Conservation (phyloP, 805 yeast genomes). For the Debaryomyces tyrocola region DNA sequence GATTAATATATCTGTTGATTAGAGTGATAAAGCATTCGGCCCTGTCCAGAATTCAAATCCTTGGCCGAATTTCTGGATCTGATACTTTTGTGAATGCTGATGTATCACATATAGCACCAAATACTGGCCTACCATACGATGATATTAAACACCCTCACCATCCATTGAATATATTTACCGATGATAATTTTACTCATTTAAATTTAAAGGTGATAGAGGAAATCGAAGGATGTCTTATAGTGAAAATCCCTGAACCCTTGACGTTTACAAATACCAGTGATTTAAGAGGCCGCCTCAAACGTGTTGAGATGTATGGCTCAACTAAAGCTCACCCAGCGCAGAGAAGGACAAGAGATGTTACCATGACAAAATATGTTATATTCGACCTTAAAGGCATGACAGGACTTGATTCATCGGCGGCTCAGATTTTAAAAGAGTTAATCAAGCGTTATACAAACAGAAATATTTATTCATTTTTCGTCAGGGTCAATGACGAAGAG, state of each 20-base stretch:
- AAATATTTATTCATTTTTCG: conserved; percentile 33
- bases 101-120: conserved; percentile 13
- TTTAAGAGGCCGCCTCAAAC: conserved; percentile 33
- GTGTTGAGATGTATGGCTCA: conserved; percentile 45
- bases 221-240: conserved; percentile 44
- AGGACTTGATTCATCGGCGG: conserved; percentile 43
- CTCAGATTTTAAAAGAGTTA: conserved; percentile 32
- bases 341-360: conserved; percentile 31
- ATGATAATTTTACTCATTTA: conserved; percentile 33
- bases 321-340: conserved; percentile 44
- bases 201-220: conserved; percentile 40
- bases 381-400: conserved; percentile 46
- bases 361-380: conserved; percentile 41
- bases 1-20: conserved; percentile 75
- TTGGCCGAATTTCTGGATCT: conserved; percentile 44
- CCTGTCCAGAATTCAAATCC: conserved; percentile 42
- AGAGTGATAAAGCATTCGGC: conserved; percentile 56
- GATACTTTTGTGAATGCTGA: conserved; percentile 44
- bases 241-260: conserved; percentile 44
- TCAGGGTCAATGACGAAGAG: conserved; percentile 28
- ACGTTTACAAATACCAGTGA: conserved; percentile 44
- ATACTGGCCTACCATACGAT: conserved; percentile 19
- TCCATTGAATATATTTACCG: conserved; percentile 34
- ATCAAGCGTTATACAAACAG: conserved; percentile 29
- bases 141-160: conserved; percentile 2